These are phyloP conservation scores for Camellia sinensis DNA, from an alignment of 148 eudicot genomes.

Conservation along the genomic window DNA sequence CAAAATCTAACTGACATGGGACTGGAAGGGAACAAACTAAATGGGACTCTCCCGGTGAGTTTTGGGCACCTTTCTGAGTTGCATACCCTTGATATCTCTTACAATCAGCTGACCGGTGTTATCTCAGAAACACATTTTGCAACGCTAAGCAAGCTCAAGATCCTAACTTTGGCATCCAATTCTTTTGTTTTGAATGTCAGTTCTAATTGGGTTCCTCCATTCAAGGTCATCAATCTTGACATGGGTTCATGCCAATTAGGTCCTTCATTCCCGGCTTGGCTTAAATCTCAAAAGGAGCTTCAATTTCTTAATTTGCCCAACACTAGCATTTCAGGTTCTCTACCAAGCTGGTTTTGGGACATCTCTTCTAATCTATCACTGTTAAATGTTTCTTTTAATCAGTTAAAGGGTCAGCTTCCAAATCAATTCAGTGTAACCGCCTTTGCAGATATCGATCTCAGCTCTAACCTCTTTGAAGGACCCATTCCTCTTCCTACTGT, in stretches of 20 bases:
- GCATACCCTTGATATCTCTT: conserved; percentile 24
- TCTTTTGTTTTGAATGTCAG: conserved; percentile 25
- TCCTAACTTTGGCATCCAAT: conserved; percentile 17
- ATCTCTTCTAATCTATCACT: conserved; percentile 20
- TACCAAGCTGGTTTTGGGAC: conserved; percentile 41
- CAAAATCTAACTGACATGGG: conserved; percentile 9
- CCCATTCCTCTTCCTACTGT: conserved; percentile 28
- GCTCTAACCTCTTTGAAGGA: conserved; percentile 38
- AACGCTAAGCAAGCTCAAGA: conserved; percentile 21
- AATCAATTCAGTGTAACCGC: conserved; percentile 21
- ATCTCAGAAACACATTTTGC: conserved; percentile 32
- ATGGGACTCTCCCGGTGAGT: conserved; percentile 29
- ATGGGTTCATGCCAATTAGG: conserved; percentile 34
- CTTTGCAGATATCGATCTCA: conserved; percentile 33
- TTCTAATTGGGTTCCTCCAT: conserved; percentile 36
- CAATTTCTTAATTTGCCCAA: conserved; percentile 21
- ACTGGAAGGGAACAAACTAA: conserved; percentile 21
- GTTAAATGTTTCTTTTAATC: conserved; percentile 35
- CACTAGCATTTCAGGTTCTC: conserved; percentile 24
- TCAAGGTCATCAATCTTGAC: conserved; percentile 26
- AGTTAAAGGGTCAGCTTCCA: conserved; percentile 27
- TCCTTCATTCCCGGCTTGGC: conserved; percentile 38
- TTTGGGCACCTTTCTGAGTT: conserved; percentile 30
- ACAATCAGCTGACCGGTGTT: conserved; percentile 24
- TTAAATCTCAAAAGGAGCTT: conserved; percentile 22